Evolutionary conservation across 1,284 basidiomycete genomes (phyloP), one percentile per base, ranked within the genome.

Genomic region (Crucibulum cyathiforme): DNA sequence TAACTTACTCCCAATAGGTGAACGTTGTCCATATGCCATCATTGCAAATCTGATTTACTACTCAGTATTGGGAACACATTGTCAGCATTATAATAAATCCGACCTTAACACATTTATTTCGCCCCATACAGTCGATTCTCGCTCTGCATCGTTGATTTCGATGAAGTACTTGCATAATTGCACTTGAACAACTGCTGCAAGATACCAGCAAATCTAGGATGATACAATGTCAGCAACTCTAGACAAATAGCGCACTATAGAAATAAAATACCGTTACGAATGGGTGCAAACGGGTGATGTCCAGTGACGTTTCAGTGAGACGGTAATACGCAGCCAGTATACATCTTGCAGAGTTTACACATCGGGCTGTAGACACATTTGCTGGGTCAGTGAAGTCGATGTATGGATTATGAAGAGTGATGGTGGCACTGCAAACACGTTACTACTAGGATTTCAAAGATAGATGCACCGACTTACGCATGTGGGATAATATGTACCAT

Each of bases 131-230:
- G 85, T 86, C 34, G 88, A 85, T 73, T 94, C 92, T 61, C 85
- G 79, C 50, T 84, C 84, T 15, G 79, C 78, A 71, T 94, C 90
- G 15, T 87, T 86, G 41, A 85, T 85, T 69, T 93, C 90, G 62
- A 94, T 93, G 70, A 88, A 90, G 68, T 91, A 88, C 68, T 92
- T 93, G 81, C 92, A 94, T 46, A 92, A 79, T 66, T 94, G 92
- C 45, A 94, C 86, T 69, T 92, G 89, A 8, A 94, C 90, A 5
- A 91, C 91, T 31, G 92, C 92, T 6, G 92, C 92, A 17, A 94
- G 84, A 73, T 94, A 94, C 92, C 92, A 94, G 70, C 92, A 93
- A 54, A 94, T 93, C 92, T 94, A 64, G 35, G 35, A 59, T 35
- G 61, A n/a, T 24, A 60, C 58, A 52, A 15, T 19, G 13, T 52